Evolutionary conservation across 1,284 basidiomycete species (phyloP).

Genomic region (Irpex rosettiformis): DNA sequence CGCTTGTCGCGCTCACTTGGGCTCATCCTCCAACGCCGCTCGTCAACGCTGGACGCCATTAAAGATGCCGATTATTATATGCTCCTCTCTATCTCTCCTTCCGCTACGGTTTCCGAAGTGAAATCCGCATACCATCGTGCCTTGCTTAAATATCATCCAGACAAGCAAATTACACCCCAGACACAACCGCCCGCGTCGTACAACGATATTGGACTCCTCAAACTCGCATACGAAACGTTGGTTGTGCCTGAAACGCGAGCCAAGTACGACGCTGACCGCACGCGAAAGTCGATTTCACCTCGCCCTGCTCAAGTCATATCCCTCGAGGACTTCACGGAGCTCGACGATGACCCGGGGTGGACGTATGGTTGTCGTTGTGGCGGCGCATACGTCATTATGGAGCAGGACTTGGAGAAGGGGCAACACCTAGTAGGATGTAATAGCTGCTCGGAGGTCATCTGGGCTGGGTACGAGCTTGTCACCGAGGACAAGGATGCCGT

Average conservation of each 20-base stretch:
- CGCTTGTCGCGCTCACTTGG: background rate
- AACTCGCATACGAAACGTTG: conserved; percentile 58
- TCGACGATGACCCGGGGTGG: conserved; percentile 40
- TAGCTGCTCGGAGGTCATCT: conserved; percentile 73
- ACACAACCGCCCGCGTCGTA: conserved; percentile 7
- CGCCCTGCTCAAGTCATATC: conserved; percentile 76
- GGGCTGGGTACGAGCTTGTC: conserved; percentile 69
- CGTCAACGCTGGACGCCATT: conserved; percentile 9
- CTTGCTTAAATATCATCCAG: conserved; percentile 64
- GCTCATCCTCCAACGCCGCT: background rate
- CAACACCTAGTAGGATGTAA: conserved; percentile 65
- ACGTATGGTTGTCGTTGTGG: conserved; percentile 67
- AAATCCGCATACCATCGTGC: conserved; percentile 69
- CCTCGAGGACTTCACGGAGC: conserved; percentile 61
- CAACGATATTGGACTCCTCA: conserved; percentile 52
- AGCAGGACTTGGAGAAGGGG: conserved; percentile 58
- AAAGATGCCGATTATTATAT: conserved; percentile 29
- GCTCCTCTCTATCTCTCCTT: conserved; percentile 29
- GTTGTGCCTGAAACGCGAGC: conserved; percentile 42
- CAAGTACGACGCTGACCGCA: conserved; percentile 42
- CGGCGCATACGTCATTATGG: conserved; percentile 53
- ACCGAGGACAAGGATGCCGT: conserved; percentile 30
- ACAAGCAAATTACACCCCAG: conserved; percentile 42
- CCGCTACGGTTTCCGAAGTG: conserved; percentile 42
- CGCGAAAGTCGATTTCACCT: conserved; percentile 30